These are phyloP conservation scores for Artemisia princeps DNA, from an alignment of 140 eudicot genomes.

Conservation along the genomic window DNA sequence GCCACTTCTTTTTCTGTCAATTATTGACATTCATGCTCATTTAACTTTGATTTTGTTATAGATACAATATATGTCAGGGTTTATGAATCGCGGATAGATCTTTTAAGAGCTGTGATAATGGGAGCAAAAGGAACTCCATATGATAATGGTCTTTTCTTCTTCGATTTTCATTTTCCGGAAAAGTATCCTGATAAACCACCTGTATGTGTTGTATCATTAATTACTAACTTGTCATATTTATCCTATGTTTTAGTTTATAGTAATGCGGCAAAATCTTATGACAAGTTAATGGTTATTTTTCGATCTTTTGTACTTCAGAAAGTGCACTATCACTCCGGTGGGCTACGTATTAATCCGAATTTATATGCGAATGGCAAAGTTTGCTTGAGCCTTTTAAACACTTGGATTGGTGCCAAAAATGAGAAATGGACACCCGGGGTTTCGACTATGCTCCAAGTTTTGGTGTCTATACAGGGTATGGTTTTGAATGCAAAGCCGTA, in stretches of 20 bases:
- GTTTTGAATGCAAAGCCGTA: conserved; percentile 34
- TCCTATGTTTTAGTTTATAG: background rate
- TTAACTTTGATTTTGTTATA: too few species aligned
- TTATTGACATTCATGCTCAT: too few species aligned
- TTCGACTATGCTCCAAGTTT: conserved; percentile 49
- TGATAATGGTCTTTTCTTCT: conserved; percentile 27
- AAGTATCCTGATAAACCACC: conserved; percentile 66
- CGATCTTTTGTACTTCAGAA: conserved; percentile 31
- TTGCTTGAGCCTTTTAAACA: conserved; percentile 72
- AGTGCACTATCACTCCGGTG: conserved; percentile 71
- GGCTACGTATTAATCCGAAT: conserved; percentile 70
- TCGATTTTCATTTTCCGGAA: conserved; percentile 63
- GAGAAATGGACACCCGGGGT: conserved; percentile 64
- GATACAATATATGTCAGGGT: too few species aligned
- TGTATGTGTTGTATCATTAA: conserved; percentile 28
- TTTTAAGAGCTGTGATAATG: too few species aligned
- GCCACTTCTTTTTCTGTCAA: too few species aligned
- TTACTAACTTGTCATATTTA: background rate
- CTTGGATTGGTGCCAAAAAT: conserved; percentile 55
- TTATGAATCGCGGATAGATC: too few species aligned
- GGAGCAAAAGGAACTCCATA: too few species aligned
- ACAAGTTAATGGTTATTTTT: background rate
- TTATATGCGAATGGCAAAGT: conserved; percentile 55
- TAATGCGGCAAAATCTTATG: background rate
- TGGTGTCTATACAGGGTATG: conserved; percentile 43